These are phyloP conservation scores for Botrytis paeoniae DNA, from an alignment of 2,329 filamentous ascomycete species.

Conservation along the genomic window DNA sequence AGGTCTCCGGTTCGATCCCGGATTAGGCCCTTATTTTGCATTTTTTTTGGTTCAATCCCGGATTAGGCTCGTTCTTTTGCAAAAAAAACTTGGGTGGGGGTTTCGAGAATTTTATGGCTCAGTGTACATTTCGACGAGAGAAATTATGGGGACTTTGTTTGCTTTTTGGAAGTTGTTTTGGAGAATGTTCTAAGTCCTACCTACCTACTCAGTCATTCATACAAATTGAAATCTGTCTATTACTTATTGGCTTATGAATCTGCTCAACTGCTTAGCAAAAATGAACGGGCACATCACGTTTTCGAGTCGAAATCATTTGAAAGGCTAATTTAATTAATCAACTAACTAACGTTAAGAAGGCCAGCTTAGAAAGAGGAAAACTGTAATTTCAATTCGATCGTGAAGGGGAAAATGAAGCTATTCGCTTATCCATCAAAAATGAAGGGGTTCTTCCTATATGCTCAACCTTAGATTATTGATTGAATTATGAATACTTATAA, in stretches of 20 bases:
- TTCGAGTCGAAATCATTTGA: not conserved
- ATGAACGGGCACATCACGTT: not conserved
- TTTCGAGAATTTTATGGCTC: too few species aligned
- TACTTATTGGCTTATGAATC: not conserved
- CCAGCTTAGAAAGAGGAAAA: not conserved
- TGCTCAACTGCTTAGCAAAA: not conserved
- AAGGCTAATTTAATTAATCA: not conserved
- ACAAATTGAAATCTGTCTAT: too few species aligned
- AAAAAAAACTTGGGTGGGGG: too few species aligned
- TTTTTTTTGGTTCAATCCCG: too few species aligned
- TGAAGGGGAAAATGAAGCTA: not conserved
- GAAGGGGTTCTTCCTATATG: not conserved
- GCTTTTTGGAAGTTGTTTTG: not conserved
- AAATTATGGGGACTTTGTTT: not conserved
- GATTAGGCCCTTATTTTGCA: not conserved
- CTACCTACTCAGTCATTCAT: too few species aligned
- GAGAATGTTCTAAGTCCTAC: too few species aligned
- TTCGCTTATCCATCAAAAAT: not conserved
- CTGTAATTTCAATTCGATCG: not conserved
- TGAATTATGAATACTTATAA: not conserved
- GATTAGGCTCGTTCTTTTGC: too few species aligned
- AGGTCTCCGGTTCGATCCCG: constrained; percentile 15
- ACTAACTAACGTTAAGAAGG: too few species aligned
- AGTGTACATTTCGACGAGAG: not conserved
- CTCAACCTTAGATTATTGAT: not conserved